Conservation (phyloP, 2,329 filamentous ascomycete species). For the Penicillium sp. region DNA sequence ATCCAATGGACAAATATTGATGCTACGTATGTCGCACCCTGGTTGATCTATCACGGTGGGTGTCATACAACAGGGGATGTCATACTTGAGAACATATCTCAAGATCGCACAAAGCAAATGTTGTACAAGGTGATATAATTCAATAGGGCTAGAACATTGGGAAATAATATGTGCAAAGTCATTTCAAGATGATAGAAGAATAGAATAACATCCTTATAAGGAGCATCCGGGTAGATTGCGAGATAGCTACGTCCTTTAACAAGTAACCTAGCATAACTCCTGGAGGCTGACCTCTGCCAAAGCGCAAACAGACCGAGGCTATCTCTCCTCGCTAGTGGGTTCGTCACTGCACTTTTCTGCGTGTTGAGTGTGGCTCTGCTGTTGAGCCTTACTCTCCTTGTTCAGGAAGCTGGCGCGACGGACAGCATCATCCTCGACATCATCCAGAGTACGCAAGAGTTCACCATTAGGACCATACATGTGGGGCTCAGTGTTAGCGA, state of each 20-base stretch:
- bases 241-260: background rate
- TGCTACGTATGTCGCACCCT: background rate
- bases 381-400: conserved; percentile 11
- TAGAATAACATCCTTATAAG: background rate
- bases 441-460: conserved; percentile 46
- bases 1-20: too few species aligned
- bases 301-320: background rate
- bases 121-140: background rate
- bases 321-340: conserved; percentile 15
- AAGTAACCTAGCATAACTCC: background rate
- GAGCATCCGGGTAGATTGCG: background rate
- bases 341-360: conserved; percentile 15
- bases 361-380: conserved; percentile 11
- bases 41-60: background rate
- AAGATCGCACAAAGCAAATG: background rate
- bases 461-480: conserved; percentile 53
- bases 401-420: conserved; percentile 26
- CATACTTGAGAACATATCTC: background rate
- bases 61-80: background rate
- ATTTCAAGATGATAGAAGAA: background rate
- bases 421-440: conserved; percentile 36
- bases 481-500: conserved; percentile 46
- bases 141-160: background rate
- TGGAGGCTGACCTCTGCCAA: background rate
- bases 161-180: background rate